These are phyloP conservation scores for Sarocladiaceae sp. DNA, from an alignment of 2,329 filamentous ascomycete species.

Conservation along the genomic window DNA sequence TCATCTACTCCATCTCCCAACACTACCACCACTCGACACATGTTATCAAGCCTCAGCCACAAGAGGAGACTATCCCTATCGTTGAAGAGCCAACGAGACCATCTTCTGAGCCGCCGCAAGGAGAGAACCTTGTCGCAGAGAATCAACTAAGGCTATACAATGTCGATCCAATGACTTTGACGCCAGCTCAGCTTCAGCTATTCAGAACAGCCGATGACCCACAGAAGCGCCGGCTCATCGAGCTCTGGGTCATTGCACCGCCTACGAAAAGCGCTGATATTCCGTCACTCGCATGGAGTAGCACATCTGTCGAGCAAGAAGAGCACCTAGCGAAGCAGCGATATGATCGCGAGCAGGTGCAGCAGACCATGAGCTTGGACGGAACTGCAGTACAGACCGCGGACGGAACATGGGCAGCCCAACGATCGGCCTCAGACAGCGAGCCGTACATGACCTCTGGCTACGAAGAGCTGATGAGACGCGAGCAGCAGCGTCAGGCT, in stretches of 20 bases:
- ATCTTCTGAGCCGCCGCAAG: constrained; percentile 47
- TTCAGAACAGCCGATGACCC: constrained; percentile 71
- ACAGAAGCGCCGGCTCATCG: constrained; percentile 70
- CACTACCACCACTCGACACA: constrained; percentile 84
- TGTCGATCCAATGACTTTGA: constrained; percentile 66
- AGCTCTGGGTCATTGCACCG: constrained; percentile 81
- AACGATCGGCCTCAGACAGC: constrained; percentile 38
- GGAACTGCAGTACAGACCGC: constrained; percentile 47
- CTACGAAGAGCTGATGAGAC: constrained; percentile 65
- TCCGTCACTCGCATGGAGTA: constrained; percentile 47
- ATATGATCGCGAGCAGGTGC: constrained; percentile 42
- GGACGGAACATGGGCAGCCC: constrained; percentile 47
- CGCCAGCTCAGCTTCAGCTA: constrained; percentile 70
- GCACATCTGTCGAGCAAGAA: constrained; percentile 53
- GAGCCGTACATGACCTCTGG: constrained; percentile 85
- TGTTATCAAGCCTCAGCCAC: constrained; percentile 29
- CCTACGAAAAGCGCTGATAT: constrained; percentile 55
- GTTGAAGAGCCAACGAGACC: constrained; percentile 36
- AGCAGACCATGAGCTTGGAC: constrained; percentile 47
- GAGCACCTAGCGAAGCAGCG: constrained; percentile 56
- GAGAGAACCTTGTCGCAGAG: constrained; percentile 47
- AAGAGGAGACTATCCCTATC: constrained; percentile 15
- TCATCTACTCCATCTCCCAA: constrained; percentile 71
- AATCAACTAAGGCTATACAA: constrained; percentile 60
- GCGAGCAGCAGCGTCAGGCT: constrained; percentile 54